These are phyloP conservation scores for Populus hybrid DNA, from an alignment of 441 rosid species.

Conservation along the genomic window DNA sequence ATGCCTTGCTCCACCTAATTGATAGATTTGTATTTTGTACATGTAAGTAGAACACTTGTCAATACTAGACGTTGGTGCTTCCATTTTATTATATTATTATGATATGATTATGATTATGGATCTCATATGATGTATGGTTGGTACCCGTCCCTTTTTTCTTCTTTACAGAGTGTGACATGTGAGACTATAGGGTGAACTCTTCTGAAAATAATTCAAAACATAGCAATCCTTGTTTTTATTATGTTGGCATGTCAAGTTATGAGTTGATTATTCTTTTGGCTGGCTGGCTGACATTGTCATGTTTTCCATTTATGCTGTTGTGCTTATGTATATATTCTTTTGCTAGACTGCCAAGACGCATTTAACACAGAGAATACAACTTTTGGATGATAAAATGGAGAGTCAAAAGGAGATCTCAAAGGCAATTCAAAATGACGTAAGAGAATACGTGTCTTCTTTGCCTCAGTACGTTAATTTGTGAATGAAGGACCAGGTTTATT, in stretches of 20 bases:
- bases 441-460: constrained; percentile 13
- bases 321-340: constrained; percentile 14
- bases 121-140: neutral
- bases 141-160: neutral
- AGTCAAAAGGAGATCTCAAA: constrained; percentile 71
- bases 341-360: constrained; percentile 83
- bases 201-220: neutral
- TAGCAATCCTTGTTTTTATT: neutral
- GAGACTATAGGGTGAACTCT: neutral
- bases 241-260: neutral
- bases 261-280: neutral
- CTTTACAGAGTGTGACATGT: neutral
- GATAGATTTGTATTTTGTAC: neutral
- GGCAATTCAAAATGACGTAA: constrained; percentile 68
- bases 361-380: constrained; percentile 73
- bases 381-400: constrained; percentile 81
- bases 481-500: neutral
- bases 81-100: too few species aligned
- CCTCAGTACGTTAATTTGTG: neutral
- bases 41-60: neutral
- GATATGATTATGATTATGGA: neutral
- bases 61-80: neutral
- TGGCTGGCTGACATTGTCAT: neutral
- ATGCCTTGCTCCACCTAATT: neutral
- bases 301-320: constrained; percentile 5